Evolutionary conservation across 2,329 filamentous ascomycete genomes (phyloP), one percentile per base, ranked within the genome.

Genomic region (Aspergillus pseudotamarii): DNA sequence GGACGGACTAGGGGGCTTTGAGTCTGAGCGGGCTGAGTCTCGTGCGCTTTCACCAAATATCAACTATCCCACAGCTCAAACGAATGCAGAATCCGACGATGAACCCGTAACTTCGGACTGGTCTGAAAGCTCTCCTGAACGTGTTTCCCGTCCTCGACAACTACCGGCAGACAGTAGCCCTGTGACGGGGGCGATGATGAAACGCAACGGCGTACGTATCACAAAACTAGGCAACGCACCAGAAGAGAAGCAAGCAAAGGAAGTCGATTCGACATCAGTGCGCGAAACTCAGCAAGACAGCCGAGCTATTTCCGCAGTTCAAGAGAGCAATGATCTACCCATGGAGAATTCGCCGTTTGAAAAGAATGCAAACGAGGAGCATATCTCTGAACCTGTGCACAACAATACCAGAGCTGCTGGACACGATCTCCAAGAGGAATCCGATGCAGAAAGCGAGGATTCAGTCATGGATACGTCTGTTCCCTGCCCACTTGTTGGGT

Each of bases 391-490:
- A n/a, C 12, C 32, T 21, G 43, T 57, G 4, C 11, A 32, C n/a
- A 57, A 46, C 6, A 28, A 58, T 26, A 45, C 41, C 12, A 51
- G 28, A 21, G 19, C 41, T 51, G 28, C n/a, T n/a, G 12, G 28
- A 23, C 57, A 58, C 14, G 23, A 38, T 4, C 8, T 19, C 11
- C 58, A 63, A 1, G 28, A 55, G 34, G 64, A 68, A 32, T 68
- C 65, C 21, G 68, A 69, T 46, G 58, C 59, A 38, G 69, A 71
- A 56, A 74, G 73, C 54, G 73, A 77, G 6, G 75, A 78, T 8
- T 74, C 74, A 8, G 67, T 72, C 26, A 77, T 79, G 76, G 75
- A 78, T 55, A 71, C 70, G 16, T 72, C 71, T 59, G 64, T 78
- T n/a, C 76, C 76, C 23, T 68, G 65, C 57, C 71, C 74, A 23